Percentiles rank a stretch among this genome's conserved stretches.
phyloP scores from a whole-genome alignment of 768 basidiomycete species.

The Ramaria rubella region DNA sequence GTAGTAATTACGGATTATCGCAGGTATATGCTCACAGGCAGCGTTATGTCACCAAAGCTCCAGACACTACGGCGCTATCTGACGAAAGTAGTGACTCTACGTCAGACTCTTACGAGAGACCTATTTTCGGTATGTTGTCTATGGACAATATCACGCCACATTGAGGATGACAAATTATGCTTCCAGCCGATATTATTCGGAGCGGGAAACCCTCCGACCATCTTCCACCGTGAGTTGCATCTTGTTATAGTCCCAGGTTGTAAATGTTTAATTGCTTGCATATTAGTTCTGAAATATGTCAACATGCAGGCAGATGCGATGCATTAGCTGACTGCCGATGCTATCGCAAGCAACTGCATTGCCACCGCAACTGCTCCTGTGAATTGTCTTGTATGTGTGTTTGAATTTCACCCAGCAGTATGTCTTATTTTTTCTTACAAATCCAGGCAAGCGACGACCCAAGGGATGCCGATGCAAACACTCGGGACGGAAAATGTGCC shows the following conservation, averaged over 20 bases:
- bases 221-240: conserved; percentile 4
- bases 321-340: conserved; percentile 41
- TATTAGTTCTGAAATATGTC: conserved; percentile 43
- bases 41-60: background rate
- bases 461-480: conserved; percentile 48
- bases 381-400: conserved; percentile 37
- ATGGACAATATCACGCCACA: background rate
- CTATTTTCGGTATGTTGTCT: conserved; percentile 6
- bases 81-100: background rate
- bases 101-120: conserved; percentile 2
- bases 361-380: conserved; percentile 52
- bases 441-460: conserved; percentile 47
- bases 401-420: background rate
- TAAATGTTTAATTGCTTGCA: background rate
- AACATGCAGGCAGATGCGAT: conserved; percentile 51
- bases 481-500: conserved; percentile 24
- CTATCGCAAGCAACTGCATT: conserved; percentile 42
- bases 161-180: background rate
- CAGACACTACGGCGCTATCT: background rate
- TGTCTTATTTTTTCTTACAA: conserved; percentile 12
- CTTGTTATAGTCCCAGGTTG: background rate
- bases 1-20: background rate
- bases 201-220: background rate
- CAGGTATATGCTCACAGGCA: conserved; percentile 7
- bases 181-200: conserved; percentile 1